Evolutionary conservation across 2,329 filamentous ascomycete genomes (phyloP).

Genomic region (Cercospora zeae-maydis): DNA sequence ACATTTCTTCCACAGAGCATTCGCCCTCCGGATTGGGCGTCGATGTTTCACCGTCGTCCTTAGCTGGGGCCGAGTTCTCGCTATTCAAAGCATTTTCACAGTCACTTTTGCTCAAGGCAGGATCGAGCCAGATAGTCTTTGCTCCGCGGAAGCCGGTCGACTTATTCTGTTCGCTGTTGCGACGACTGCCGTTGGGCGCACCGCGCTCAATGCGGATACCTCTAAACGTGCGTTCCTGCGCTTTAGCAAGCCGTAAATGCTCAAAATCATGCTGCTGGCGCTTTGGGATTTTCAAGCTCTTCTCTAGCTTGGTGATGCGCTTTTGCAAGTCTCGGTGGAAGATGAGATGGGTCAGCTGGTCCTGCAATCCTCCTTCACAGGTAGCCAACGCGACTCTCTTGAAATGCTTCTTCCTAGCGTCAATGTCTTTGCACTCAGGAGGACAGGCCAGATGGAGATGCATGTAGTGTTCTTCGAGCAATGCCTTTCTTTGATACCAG

Average conservation of each 20-base stretch:
- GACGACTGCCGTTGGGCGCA: conserved; percentile 22
- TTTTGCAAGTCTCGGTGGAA: conserved; percentile 95
- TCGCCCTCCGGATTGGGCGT: conserved; percentile 51
- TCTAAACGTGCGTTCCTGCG: conserved; percentile 69
- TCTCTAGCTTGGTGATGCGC: conserved; percentile 86
- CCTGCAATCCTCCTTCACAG: conserved; percentile 82
- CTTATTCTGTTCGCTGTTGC: conserved; percentile 36
- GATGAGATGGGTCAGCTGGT: conserved; percentile 83
- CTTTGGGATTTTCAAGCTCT: conserved; percentile 73
- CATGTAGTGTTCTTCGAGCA: conserved; percentile 96
- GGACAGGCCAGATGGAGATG: conserved; percentile 53
- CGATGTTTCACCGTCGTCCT: not conserved
- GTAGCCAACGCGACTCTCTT: conserved; percentile 70
- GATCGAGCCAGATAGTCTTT: conserved; percentile 87
- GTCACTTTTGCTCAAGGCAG: conserved; percentile 16
- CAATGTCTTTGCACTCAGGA: conserved; percentile 46
- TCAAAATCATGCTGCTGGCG: conserved; percentile 89
- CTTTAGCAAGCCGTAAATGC: conserved; percentile 73
- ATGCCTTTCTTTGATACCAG: conserved; percentile 94
- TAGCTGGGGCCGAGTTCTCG: not conserved
- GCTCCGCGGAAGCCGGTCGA: conserved; percentile 46
- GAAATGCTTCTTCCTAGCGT: conserved; percentile 77
- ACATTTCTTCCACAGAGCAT: conserved; percentile 92
- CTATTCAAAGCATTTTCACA: not conserved
- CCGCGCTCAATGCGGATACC: conserved; percentile 66